phyloP scores from a whole-genome alignment of 2,329 filamentous ascomycete species.

The Apiospora aurea region DNA sequence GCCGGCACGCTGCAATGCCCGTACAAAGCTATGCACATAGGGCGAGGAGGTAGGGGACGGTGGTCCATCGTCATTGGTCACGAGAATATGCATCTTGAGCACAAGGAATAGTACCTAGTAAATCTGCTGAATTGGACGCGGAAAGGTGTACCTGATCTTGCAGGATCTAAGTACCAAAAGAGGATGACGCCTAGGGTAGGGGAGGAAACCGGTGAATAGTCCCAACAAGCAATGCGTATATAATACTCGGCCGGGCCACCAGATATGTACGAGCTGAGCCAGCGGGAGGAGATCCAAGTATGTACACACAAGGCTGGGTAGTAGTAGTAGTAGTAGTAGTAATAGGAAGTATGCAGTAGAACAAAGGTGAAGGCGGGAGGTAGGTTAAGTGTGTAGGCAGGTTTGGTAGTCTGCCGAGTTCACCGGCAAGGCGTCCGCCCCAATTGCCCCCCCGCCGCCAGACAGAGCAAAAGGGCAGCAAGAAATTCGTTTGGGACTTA shows the following conservation, averaged over 20 bases:
- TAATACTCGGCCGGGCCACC: neutral
- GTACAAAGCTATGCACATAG: constrained; percentile 78
- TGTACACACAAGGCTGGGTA: constrained; percentile 1
- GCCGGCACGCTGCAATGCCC: constrained; percentile 74
- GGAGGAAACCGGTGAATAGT: neutral
- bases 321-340: constrained; percentile 5
- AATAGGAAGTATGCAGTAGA: neutral
- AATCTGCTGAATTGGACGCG: constrained; percentile 16
- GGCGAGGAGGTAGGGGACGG: constrained; percentile 80
- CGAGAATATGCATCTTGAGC: constrained; percentile 65
- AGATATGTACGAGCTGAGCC: constrained; percentile 1
- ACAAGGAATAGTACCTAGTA: neutral
- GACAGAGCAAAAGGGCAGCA: neutral
- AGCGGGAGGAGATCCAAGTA: neutral
- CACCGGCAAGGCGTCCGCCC: neutral
- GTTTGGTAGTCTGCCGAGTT: neutral
- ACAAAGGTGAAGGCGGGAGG: neutral
- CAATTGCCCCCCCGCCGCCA: constrained; percentile 15
- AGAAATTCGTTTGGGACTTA: constrained; percentile 19
- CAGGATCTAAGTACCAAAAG: neutral
- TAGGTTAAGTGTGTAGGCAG: too few species aligned
- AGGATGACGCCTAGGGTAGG: neutral
- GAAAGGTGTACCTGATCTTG: neutral
- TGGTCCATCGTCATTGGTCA: constrained; percentile 83
- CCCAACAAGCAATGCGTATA: neutral